Base-by-base conservation (phyloP, 139 green algal species). In the Chlorella sp. region DNA sequence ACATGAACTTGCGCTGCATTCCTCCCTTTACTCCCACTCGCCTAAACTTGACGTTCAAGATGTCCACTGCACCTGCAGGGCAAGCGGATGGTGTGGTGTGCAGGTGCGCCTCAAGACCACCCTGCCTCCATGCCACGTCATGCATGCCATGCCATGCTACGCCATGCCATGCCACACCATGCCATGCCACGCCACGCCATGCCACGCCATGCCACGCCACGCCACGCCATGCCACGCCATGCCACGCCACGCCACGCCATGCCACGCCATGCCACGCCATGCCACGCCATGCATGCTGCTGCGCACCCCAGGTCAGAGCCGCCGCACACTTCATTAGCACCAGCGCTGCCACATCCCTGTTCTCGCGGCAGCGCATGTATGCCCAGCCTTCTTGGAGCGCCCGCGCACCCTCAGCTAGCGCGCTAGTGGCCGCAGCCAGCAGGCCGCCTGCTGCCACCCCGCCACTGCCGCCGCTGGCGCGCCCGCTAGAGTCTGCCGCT, bases 41-140 rank as follows among this genome's bases (percentile, higher is more conserved):
- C n/a, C 40, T 76, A 62, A 87, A 89, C 40, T 68, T 74, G 17
- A 90, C 86, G 14, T 90, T 90, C 28, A 87, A 22, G 19, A 90
- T 41, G 41, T 90, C 82, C 38, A 89, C 41, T 14, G 86, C 83
- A 38, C 67, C 40, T 48, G 69, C 69, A 34, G 40, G 22, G 1
- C 16, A 34, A 74, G 36, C 17, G 67, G 11, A 46, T 46, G 11
- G 34, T 48, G 67, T 11, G 34, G 34, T 74, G 67, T 13, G 67
- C 30, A 34, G 19, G 26, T 40, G 40, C 69, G 38, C 70, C 8
- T 24, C 26, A 76, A 20, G 3, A 51, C 17, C 17, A 7, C 30
- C 20, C 9, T 1, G 73, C 73, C 28, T 22, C 20, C 44, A 19
- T 4, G 8, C 43, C 44, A 20, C 8, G 24, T n/a, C n/a, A n/a